Percentiles rank a stretch among this genome's conserved stretches.
phyloP scores from a whole-genome alignment of 2,329 filamentous ascomycete species.

The Hymenotorrendiella dingleyae region DNA sequence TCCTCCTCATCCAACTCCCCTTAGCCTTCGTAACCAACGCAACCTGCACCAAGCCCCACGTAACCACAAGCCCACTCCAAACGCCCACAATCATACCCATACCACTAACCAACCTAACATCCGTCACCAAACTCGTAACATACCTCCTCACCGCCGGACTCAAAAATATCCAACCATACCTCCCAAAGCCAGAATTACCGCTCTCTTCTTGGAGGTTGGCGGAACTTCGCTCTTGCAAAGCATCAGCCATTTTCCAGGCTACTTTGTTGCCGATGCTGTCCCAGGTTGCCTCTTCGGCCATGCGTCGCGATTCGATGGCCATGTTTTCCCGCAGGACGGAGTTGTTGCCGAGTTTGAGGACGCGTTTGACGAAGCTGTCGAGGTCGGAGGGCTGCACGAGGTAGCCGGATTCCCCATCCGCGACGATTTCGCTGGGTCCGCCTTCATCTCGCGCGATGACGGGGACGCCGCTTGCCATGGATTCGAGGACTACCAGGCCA shows the following conservation, averaged over 20 bases:
- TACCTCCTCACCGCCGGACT: slow-evolving; percentile 15
- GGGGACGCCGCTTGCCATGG: slow-evolving; percentile 65
- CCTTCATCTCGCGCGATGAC: slow-evolving; percentile 65
- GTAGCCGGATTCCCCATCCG: slow-evolving; percentile 53
- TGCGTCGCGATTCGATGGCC: slow-evolving; percentile 41
- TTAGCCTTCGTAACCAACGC: slow-evolving; percentile 12
- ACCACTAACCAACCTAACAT: slow-evolving; percentile 18
- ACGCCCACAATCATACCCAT: slow-evolving; percentile 25
- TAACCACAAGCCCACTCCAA: slow-evolving; percentile 25
- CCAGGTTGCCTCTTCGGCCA: slow-evolving; percentile 62
- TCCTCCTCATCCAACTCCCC: slow-evolving; percentile 7
- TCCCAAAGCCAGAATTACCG: slow-evolving; percentile 12
- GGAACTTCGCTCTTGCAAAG: slow-evolving; percentile 10
- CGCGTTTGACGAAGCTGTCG: slow-evolving; percentile 49
- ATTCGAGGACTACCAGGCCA: slow-evolving; percentile 63
- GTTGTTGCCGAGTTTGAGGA: slow-evolving; percentile 45
- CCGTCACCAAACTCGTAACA: slow-evolving; percentile 14
- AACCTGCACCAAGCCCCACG: slow-evolving; percentile 23
- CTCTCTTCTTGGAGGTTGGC: background rate
- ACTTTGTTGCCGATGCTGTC: slow-evolving; percentile 66
- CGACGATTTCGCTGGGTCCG: slow-evolving; percentile 62
- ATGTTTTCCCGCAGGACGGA: slow-evolving; percentile 39
- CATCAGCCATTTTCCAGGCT: slow-evolving; percentile 54
- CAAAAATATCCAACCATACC: slow-evolving; percentile 23
- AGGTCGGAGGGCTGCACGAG: slow-evolving; percentile 55